These are phyloP conservation scores for Brassica carinata DNA, from an alignment of 345 rosid species.

Conservation along the genomic window DNA sequence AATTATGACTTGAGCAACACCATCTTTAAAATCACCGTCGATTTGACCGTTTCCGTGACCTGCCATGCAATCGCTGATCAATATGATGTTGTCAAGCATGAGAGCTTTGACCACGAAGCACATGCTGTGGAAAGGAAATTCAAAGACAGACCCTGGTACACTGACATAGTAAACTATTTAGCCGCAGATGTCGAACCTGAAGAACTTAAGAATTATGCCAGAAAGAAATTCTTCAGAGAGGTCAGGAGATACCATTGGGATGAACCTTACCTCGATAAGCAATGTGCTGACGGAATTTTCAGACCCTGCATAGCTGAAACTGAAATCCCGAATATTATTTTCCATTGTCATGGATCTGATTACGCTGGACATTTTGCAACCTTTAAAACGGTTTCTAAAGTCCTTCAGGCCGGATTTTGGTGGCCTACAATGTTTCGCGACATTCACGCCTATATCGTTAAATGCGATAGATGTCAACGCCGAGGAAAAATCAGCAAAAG, in stretches of 20 bases:
- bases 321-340: not conserved
- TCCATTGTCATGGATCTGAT: not conserved
- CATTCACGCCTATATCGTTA: no score
- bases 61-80: no score
- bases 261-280: not conserved
- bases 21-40: no score
- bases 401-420: not conserved
- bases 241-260: not conserved
- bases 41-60: no score
- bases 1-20: no score
- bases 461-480: not conserved
- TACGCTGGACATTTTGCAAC: not conserved
- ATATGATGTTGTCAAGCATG: no score
- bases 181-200: no score
- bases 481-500: not conserved
- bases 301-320: not conserved
- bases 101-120: no score
- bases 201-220: not conserved
- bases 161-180: no score
- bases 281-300: not conserved
- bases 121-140: no score
- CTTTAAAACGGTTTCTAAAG: not conserved
- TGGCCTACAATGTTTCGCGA: not conserved
- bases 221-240: no score
- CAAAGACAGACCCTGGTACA: no score